These are phyloP conservation scores for Tetrastigma voinierianum DNA, from an alignment of 164 flowering plant genomes.

Conservation along the genomic window DNA sequence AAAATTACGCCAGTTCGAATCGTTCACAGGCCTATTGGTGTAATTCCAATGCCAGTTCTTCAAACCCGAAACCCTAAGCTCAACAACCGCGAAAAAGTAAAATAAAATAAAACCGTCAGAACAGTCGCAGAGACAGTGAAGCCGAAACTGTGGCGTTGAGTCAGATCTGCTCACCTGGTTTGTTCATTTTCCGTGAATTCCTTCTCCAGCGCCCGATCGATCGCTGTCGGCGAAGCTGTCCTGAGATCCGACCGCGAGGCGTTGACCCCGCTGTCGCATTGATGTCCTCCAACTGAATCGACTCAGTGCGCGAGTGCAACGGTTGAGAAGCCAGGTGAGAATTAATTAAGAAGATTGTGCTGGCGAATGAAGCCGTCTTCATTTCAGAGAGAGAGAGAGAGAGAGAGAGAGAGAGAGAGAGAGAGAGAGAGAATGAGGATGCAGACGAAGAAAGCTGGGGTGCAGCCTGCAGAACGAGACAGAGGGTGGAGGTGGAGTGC, in stretches of 20 bases:
- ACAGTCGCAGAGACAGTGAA: conserved; percentile 1
- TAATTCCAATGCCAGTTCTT: neutral
- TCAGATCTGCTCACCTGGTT: conserved; percentile 53
- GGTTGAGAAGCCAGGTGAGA: neutral
- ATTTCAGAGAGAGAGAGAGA: neutral
- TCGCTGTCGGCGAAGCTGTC: conserved; percentile 74
- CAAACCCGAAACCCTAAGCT: conserved; percentile 4
- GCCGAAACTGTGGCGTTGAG: neutral
- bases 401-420: neutral
- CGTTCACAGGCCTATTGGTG: neutral
- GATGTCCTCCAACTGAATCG: conserved; percentile 8
- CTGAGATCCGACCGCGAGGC: conserved; percentile 25
- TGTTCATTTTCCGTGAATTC: conserved; percentile 78
- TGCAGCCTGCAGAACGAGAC: neutral
- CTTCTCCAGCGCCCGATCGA: conserved; percentile 78
- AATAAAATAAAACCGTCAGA: neutral
- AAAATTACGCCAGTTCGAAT: neutral
- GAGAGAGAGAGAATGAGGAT: too few species aligned
- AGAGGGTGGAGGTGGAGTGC: neutral
- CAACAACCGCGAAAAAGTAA: neutral
- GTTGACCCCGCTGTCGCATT: conserved; percentile 27
- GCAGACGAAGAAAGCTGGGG: too few species aligned
- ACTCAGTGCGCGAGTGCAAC: neutral
- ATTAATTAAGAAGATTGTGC: conserved; percentile 1
- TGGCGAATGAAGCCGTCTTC: conserved; percentile 1